Evolutionary conservation across 106 monocot genomes (phyloP), one percentile per base, ranked within the genome.

Genomic region (Iris macrosiphon): DNA sequence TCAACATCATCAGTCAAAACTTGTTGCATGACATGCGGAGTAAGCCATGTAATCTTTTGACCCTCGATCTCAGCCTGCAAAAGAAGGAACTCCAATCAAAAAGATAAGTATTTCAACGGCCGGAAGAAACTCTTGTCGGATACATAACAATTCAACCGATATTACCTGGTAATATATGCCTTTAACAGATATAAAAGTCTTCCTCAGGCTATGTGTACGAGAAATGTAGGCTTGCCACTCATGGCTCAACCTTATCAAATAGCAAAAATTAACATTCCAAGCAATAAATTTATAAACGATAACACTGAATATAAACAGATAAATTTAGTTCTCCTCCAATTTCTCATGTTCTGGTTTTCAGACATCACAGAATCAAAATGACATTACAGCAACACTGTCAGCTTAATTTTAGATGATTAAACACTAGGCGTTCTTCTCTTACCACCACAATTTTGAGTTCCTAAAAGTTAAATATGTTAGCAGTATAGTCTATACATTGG

Each of bases 171-270:
- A 98, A 79, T 98, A 98, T 65, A 98, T 87, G 37, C 98, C 98
- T 68, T 98, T 98, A 39, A 90, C 98, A 41, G 91, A 87, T 70
- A 98, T 78, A 48, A 83, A 99, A 21, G 87, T 84, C 76, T 92
- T 99, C 27, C 98, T 43, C 37, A 99, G 66, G 23, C 68, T 77
- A 60, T 99, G 83, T 40, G 87, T 87, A 14, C 87, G 73, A 49
- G 87, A 83, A 52, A 99, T 74, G 49, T 87, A 99, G 31, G 91
- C 98, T 78, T 92, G 86, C 98, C 91, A 99, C 68, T 99, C 87
- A 72, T 92, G 91, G 46, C 98, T 79, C 53, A 99, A 78, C 58
- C 91, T 99, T 57, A 44, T 55, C 40, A 66, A 58, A 40, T n/a
- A n/a, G n/a, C n/a, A n/a, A n/a, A n/a, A n/a, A n/a, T n/a, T 17